A percentile compares a stretch with the other conserved stretches of the same genome.
Conservation (phyloP, 1,284 basidiomycete genomes). For the Microbotryomycetes sp. region DNA sequence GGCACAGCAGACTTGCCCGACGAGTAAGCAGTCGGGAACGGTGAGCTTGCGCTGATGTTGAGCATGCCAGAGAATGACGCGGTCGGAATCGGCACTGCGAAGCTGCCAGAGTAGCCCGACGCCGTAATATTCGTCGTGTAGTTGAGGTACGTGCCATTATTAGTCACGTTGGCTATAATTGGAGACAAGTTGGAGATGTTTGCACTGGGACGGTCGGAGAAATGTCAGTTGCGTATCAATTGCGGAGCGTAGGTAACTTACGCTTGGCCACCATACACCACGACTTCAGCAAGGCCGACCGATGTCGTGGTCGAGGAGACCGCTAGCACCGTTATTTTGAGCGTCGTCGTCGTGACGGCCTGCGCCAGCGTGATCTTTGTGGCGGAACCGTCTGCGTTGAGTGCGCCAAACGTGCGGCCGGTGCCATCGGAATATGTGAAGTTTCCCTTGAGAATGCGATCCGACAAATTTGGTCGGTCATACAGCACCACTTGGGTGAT, state of each 20-base stretch:
- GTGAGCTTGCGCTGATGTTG: background rate
- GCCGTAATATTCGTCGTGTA: background rate
- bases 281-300: conserved; percentile 25
- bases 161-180: background rate
- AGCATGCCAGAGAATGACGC: background rate
- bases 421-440: conserved; percentile 12
- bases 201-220: background rate
- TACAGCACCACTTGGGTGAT: conserved; percentile 9
- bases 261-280: conserved; percentile 8
- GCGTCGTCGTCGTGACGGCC: conserved; percentile 16
- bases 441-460: conserved; percentile 16
- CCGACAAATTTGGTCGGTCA: conserved; percentile 22
- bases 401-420: background rate
- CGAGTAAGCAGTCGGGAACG: background rate
- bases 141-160: background rate
- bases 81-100: background rate
- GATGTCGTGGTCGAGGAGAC: conserved; percentile 15
- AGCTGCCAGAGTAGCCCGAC: background rate
- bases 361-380: background rate
- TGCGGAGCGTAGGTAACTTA: too few relatives aligned
- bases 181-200: background rate
- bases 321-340: conserved; percentile 22
- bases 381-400: conserved; percentile 12
- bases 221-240: too few relatives aligned
- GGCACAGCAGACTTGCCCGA: background rate